These are phyloP conservation scores for Fusarium musae DNA, from an alignment of 2,329 filamentous ascomycete genomes.

Conservation along the genomic window DNA sequence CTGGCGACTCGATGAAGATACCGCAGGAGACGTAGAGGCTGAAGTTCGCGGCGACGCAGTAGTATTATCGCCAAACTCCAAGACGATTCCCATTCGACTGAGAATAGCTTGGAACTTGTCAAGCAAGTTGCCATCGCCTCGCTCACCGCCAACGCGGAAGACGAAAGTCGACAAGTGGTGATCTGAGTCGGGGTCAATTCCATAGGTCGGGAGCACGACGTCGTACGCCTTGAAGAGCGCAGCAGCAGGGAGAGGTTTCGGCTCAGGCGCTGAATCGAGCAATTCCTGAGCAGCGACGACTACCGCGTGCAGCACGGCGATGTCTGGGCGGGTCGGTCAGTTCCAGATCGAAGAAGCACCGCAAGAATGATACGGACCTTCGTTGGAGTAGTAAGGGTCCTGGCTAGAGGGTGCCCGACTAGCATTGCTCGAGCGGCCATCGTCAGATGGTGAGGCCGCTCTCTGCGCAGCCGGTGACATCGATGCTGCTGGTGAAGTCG, in stretches of 20 bases:
- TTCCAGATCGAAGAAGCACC: neutral
- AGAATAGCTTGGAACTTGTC: conserved; percentile 78
- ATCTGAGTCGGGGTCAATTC: conserved; percentile 77
- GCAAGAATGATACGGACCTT: conserved; percentile 57
- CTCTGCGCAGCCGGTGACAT: conserved; percentile 42
- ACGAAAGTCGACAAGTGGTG: conserved; percentile 81
- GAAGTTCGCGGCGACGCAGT: conserved; percentile 42
- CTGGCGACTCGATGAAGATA: conserved; percentile 34
- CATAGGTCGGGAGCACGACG: conserved; percentile 75
- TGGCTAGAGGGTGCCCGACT: conserved; percentile 45
- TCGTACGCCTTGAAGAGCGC: conserved; percentile 87
- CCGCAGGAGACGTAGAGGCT: conserved; percentile 38
- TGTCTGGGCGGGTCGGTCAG: conserved; percentile 68
- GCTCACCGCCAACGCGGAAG: conserved; percentile 78
- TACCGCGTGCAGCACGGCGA: conserved; percentile 81
- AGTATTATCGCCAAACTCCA: conserved; percentile 66
- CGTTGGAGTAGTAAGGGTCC: conserved; percentile 66
- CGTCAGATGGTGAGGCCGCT: conserved; percentile 42
- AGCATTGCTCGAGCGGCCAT: conserved; percentile 44
- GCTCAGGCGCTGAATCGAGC: conserved; percentile 65
- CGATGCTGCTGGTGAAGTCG: conserved; percentile 43
- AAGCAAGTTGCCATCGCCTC: conserved; percentile 66
- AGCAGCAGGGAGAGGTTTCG: conserved; percentile 75
- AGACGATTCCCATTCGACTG: conserved; percentile 74
- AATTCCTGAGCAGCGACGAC: conserved; percentile 76